A percentile compares a stretch with the other conserved stretches of the same genome.
phyloP scores from a whole-genome alignment of 176 grass and related monocot species.

The Oryza longistaminata region DNA sequence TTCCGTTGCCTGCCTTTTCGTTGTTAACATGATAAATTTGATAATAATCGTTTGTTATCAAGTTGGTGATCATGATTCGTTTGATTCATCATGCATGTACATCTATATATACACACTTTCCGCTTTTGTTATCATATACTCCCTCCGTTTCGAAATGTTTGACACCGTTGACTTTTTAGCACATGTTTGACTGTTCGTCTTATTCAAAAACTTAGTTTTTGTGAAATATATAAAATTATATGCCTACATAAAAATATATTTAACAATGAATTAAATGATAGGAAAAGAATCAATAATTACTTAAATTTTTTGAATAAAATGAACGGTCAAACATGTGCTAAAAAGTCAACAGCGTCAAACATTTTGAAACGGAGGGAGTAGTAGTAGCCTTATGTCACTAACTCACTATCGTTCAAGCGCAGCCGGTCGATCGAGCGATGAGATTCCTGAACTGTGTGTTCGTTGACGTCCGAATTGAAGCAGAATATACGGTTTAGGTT shows the following conservation, averaged over 20 bases:
- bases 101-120: not conserved
- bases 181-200: no score
- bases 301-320: no score
- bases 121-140: not conserved
- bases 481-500: not conserved
- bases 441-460: not conserved
- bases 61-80: not conserved
- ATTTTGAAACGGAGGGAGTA: no score
- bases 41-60: not conserved
- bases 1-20: not conserved
- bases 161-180: no score
- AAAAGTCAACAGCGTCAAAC: no score
- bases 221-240: no score
- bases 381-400: not conserved
- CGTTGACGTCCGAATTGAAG: not conserved
- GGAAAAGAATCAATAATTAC: no score
- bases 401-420: not conserved
- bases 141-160: no score
- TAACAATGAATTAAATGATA: no score
- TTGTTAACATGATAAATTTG: not conserved
- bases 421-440: not conserved
- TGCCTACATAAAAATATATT: no score
- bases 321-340: no score
- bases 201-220: no score
- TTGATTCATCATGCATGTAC: not conserved